Base-by-base conservation (phyloP, 1,284 basidiomycete species). In the Wolfiporia cocos region DNA sequence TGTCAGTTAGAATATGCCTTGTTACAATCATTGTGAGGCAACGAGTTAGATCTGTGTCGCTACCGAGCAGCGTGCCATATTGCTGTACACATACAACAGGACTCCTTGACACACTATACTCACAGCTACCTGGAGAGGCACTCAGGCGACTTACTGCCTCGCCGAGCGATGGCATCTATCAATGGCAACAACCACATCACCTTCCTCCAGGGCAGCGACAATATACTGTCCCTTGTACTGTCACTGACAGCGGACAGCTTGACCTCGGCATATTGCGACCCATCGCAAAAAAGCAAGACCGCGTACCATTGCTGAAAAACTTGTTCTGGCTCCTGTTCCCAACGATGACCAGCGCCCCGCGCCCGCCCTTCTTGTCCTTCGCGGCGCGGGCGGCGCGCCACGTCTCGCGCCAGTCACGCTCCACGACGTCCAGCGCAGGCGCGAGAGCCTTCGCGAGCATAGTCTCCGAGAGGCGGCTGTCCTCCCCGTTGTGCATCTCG, bases 281-380 rank as follows among this genome's bases (percentile, higher is more conserved):
- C 36, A 43, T 52, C 50, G 3, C n/a, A 17, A 34, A 21, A 19
- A 18, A 21, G 10, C 9, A 9, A 5, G 3, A n/a, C 10, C 18
- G 42, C 51, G 14, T 41, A 79, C 90, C 91, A 58, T 92, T 93
- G 62, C 83, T 86, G 64, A 92, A 94, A 73, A 92, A 94, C 64
- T 91, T 92, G 56, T 90, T 77, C 57, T 87, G 81, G 43, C 73
- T 72, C 46, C 72, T 71, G 40, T 75, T 77, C 5, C 87, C 86
- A 3, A 88, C 80, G 38, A 93, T 77, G 42, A 93, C 78, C 30
- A 94, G 64, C 1, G 86, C 81, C 14, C 89, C 91, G 49, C 74
- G 52, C 6, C 55, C 54, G 48, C 54, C 51, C 11, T 44, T 65
- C 41, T 61, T 61, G 40, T 64, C 67, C 55, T 67, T 68, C 37